phyloP scores from a whole-genome alignment of 768 basidiomycete species.

The Brasilioporus rufonigricans region DNA sequence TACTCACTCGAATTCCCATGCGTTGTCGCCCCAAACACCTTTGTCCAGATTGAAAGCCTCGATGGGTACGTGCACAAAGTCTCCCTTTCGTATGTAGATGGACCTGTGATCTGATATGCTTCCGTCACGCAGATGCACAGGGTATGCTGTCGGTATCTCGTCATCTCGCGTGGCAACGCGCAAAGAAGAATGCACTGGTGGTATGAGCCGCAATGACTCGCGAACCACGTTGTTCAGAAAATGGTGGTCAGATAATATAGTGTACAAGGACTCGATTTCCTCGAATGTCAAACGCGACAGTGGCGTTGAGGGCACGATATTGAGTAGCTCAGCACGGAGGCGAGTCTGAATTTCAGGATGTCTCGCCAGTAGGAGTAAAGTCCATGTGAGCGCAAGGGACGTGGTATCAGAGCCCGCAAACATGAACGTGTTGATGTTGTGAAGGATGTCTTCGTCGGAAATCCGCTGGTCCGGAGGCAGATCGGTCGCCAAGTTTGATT shows the following conservation, averaged over 20 bases:
- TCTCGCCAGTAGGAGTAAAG: constrained; percentile 68
- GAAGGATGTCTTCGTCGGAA: constrained; percentile 83
- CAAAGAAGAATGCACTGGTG: constrained; percentile 79
- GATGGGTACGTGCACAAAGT: constrained; percentile 72
- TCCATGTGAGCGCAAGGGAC: constrained; percentile 82
- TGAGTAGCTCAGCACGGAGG: constrained; percentile 65
- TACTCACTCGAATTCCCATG: constrained; percentile 76
- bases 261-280: constrained; percentile 60
- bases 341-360: constrained; percentile 65
- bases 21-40: constrained; percentile 75
- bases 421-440: constrained; percentile 87
- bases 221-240: constrained; percentile 74
- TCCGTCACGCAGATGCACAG: constrained; percentile 53
- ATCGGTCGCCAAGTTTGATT: constrained; percentile 75
- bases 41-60: constrained; percentile 81
- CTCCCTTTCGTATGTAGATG: constrained; percentile 61
- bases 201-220: constrained; percentile 74
- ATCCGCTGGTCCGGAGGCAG: constrained; percentile 68
- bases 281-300: constrained; percentile 53
- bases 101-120: constrained; percentile 39
- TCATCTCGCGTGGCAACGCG: constrained; percentile 79
- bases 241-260: constrained; percentile 56
- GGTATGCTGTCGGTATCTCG: constrained; percentile 66
- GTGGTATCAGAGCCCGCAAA: constrained; percentile 90
- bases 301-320: constrained; percentile 41